These are phyloP conservation scores for Macrocybe gigantea DNA, from an alignment of 768 basidiomycete genomes.

Conservation along the genomic window DNA sequence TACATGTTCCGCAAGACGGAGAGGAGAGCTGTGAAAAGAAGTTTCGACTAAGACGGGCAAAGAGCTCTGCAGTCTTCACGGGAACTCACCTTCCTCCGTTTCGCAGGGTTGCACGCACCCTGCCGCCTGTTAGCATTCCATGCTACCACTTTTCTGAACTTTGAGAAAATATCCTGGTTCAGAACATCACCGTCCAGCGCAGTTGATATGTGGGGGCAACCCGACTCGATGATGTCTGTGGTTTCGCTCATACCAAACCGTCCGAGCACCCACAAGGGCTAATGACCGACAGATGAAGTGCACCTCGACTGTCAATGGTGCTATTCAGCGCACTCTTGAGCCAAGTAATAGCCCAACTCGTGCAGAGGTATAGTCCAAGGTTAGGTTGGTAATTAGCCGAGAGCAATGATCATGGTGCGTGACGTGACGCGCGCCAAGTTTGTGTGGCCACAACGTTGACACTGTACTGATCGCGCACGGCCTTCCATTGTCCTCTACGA, in stretches of 20 bases:
- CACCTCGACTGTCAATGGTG: no score
- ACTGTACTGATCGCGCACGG: no score
- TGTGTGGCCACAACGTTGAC: no score
- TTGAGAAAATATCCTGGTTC: constrained; percentile 23
- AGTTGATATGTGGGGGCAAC: constrained; percentile 36
- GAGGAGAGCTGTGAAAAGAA: constrained; percentile 35
- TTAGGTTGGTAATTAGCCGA: no score
- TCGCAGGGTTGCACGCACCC: constrained; percentile 41
- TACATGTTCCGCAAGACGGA: constrained; percentile 63
- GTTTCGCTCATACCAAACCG: constrained; percentile 3
- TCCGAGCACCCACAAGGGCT: no score
- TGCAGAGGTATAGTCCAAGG: no score
- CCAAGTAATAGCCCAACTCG: no score
- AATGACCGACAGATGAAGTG: no score
- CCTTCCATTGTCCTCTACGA: no score
- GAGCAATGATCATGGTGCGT: no score
- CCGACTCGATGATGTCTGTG: constrained; percentile 1
- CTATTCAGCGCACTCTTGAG: no score
- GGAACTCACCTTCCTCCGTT: constrained; percentile 58
- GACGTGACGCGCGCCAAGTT: no score
- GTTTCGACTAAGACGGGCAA: neutral
- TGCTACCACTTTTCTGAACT: constrained; percentile 45
- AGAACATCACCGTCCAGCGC: constrained; percentile 24
- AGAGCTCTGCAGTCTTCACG: neutral
- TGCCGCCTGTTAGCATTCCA: constrained; percentile 50